A percentile compares a stretch with the other conserved stretches of the same genome.
Conservation (phyloP, 2,329 filamentous ascomycete genomes). For the Phyllosticta citriasiana region DNA sequence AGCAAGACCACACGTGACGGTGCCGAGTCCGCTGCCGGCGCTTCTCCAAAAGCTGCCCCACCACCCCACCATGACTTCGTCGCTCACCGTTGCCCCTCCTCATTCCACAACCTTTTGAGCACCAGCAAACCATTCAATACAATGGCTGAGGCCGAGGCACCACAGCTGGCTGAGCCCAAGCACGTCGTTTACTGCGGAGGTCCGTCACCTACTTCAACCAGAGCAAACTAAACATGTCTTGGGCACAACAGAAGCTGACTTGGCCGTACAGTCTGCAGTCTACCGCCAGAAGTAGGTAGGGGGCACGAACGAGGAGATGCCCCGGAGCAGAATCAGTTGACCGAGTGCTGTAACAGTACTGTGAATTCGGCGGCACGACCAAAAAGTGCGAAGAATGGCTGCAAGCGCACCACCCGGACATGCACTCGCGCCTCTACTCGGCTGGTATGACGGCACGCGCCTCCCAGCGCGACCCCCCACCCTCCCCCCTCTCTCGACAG, state of each 20-base stretch:
- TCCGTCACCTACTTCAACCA: constrained; percentile 24
- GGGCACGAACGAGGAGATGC: constrained; percentile 7
- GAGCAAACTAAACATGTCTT: background rate
- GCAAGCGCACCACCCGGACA: constrained; percentile 56
- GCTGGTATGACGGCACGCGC: constrained; percentile 50
- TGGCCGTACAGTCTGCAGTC: constrained; percentile 45
- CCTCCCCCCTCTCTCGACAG: background rate
- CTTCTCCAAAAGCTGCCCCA: background rate
- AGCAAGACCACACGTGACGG: background rate
- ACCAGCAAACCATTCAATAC: background rate
- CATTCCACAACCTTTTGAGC: background rate
- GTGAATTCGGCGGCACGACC: constrained; percentile 91
- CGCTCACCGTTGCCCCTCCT: background rate
- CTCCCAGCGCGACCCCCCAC: background rate
- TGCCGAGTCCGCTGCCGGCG: background rate
- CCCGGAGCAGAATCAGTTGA: background rate
- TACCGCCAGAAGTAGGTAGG: constrained; percentile 57
- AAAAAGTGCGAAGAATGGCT: constrained; percentile 99
- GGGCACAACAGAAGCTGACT: background rate
- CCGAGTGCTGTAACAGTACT: constrained; percentile 57
- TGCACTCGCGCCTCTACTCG: constrained; percentile 79
- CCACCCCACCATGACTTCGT: background rate
- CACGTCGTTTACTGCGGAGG: constrained; percentile 53
- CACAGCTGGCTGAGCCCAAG: constrained; percentile 32
- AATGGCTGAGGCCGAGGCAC: constrained; percentile 14